Percentiles rank a stretch among this genome's conserved stretches.
These are phyloP conservation scores for Wallacemonas sp. DNA, from an alignment of 208 protist genomes.

Conservation along the genomic window DNA sequence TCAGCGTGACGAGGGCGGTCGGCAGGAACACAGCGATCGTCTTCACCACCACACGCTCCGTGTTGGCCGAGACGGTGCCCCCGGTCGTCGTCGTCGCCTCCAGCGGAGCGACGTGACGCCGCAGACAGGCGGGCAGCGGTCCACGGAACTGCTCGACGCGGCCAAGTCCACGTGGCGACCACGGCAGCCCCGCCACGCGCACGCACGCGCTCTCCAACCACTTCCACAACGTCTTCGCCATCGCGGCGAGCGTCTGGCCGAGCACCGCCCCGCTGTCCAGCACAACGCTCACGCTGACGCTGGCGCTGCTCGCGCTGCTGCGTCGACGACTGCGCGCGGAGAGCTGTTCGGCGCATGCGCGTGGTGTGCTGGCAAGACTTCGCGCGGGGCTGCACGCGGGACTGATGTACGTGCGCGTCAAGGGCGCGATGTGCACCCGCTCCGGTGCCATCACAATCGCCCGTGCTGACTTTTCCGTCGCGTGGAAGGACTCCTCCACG, in stretches of 20 bases:
- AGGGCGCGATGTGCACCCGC: background rate
- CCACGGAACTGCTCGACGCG: slow-evolving; percentile 19
- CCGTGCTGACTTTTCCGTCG: background rate
- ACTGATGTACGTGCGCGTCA: slow-evolving; percentile 13
- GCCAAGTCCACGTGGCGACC: slow-evolving; percentile 22
- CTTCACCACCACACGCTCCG: slow-evolving; percentile 23
- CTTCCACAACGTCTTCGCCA: slow-evolving; percentile 37
- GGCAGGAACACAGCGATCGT: slow-evolving; percentile 29
- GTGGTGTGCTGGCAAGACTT: background rate
- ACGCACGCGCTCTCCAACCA: slow-evolving; percentile 30
- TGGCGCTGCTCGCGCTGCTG: background rate
- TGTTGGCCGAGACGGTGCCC: too few relatives aligned
- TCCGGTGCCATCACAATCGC: background rate
- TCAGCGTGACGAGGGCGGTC: background rate
- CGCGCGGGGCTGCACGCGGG: background rate
- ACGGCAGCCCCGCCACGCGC: background rate
- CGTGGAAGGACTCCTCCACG: background rate
- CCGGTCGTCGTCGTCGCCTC: too few relatives aligned
- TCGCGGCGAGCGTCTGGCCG: slow-evolving; percentile 25
- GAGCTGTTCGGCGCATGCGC: background rate
- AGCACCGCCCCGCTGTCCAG: slow-evolving; percentile 24
- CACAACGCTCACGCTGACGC: background rate
- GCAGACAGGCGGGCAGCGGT: slow-evolving; percentile 2
- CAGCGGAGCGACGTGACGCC: background rate
- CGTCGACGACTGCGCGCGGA: background rate